Evolutionary conservation across 1,139 yeast genomes (phyloP), one percentile per base, ranked within the genome.

Genomic region (Meyerozyma sp.): DNA sequence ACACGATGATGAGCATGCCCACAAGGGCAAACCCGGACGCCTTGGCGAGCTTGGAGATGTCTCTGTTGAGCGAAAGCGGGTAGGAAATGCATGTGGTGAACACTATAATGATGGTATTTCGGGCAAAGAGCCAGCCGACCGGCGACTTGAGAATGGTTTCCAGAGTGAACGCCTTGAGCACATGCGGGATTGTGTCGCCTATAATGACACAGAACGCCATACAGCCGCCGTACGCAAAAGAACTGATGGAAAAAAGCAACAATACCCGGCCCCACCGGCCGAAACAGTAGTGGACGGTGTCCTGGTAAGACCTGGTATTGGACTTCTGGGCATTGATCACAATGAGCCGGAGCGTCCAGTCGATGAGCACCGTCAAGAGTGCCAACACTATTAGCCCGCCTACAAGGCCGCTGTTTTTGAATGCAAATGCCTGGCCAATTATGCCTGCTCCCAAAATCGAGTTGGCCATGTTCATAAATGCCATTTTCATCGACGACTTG

Each of bases 381-480:
- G 81, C 54, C 61, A 89, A 72, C 7, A 82, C 73, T 1, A 88
- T 16, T 0, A 84, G 61, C 4, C 96, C 96, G 0, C 94, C 90
- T 0, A 83, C 51, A 2, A 91, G 62, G 0, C 98, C 98, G 27
- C 88, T 76, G 55, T 89, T 87, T 43, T 77, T 71, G 54, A 91
- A 81, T 0, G 98, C 97, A 56, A 83, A 86, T 1, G 98, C 95
- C 54, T 90, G 95, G 1, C 97, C 96, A 38, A 91, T 89, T 42
- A 93, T 88, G 2, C 97, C 97, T 0, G 98, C 97, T 0, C 98
- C 98, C 11, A 91, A 70, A 46, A 90, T 91, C 13, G 88, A 84
- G 63, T 91, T 91, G 20, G 97, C 95, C 96, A 91, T 90, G 62
- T 91, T 91, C 95, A 91, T 87, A 57, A 91, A 90, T 10, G 97